Evolutionary conservation across 2,329 filamentous ascomycete species (phyloP), one percentile per base, ranked within the genome.

Genomic region (Fusarium stilboides): DNA sequence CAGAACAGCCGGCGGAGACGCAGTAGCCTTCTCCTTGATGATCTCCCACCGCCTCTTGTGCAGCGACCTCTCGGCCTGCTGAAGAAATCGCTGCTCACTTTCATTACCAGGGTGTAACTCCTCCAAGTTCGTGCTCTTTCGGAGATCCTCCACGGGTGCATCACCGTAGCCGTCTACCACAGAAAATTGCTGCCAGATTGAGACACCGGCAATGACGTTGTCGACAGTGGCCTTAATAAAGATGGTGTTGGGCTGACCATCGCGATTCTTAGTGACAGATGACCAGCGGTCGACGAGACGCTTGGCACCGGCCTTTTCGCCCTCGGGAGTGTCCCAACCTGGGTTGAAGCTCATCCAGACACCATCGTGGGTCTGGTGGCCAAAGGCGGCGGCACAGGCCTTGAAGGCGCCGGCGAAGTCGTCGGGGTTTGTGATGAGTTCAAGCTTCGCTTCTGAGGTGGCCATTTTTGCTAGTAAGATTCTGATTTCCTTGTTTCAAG

Each of bases 161-260:
- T 84, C 82, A 14, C 87, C 87, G 49, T 81, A 73, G 14, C 86
- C 86, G 3, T 80, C 77, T 0, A 87, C 80, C 8, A 79, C 75
- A 0, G 87, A 88, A 0, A 79, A 74, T 66, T 89, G 87, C 10
- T 79, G 70, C 87, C 87, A 89, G 57, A 88, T 83, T 4, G 87
- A 86, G 28, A 86, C 62, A 17, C 87, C 87, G 12, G 79, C 87
- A n/a, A 88, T 78, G 10, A 68, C 53, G 40, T 75, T 74, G 2
- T 80, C 69, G 2, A 87, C 46, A 0, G 83, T 87, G 3, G 86
- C 87, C 63, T 88, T 88, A 62, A 89, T 78, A 63, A 85, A 88
- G 2, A 88, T 55, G 1, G 81, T 84, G 70, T 86, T 87, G 3
- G 80, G 79, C 10, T 81, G 72, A n/a, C 85, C 84, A 36, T 80